Evolutionary conservation across 2,329 filamentous ascomycete species (phyloP), one percentile per base, ranked within the genome.

Genomic region (Hypocreales sp.): DNA sequence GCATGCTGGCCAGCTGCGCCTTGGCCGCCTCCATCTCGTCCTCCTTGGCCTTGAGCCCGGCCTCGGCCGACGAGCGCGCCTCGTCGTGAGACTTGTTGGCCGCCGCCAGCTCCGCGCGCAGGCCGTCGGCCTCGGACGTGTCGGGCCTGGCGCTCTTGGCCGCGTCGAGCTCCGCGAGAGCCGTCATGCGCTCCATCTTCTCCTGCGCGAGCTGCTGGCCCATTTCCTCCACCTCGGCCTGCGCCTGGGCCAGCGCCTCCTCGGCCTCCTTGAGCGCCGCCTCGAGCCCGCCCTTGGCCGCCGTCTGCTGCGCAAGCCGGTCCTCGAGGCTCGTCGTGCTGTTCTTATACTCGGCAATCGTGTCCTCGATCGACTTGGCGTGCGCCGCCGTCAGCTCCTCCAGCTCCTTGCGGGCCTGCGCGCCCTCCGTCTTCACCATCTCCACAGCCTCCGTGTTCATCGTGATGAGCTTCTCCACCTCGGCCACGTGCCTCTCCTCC

Each of bases 91-190:
- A 42, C 34, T 59, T 55, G 42, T 63, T 63, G 28, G 65, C 39
- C 11, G 51, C 44, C 12, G 58, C 55, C 15, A 75, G 47, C 38
- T 73, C 57, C 17, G 53, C 48, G 34, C 56, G 60, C 19, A 73
- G 51, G 2, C 53, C 55, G 39, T 75, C 68, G 3, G 54, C 47
- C 41, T 60, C 69, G 0, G 60, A 55, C 3, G 61, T 70, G 41
- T 74, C 68, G 6, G 64, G 54, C 45, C 64, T 72, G 39, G 57
- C 58, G 40, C 56, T 71, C 50, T 59, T 64, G 24, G 56, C 48
- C 7, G 67, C 67, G 33, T 77, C 72, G 11, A 76, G 57, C 27
- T 72, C 69, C 13, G 70, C 69, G 46, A 68, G 59, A 8, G 67
- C 61, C 31, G 62, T 64, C 33, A 68, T 64, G 33, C 67, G 67